Base-by-base conservation (phyloP, 192 early-diverging fungal genomes). In the Pilaira anomala region DNA sequence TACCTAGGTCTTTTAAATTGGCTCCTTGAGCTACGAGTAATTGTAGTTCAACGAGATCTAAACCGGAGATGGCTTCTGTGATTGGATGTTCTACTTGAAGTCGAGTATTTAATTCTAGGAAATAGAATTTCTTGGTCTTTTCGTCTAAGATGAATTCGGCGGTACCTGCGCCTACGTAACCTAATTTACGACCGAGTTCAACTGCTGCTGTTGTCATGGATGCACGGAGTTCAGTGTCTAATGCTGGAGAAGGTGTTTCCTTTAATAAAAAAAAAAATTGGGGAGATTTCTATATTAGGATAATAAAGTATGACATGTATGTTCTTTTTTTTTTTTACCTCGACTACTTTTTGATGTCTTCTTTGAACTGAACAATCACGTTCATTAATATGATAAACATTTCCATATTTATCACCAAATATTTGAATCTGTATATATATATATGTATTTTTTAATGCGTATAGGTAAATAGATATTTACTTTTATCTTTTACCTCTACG, bases 1-100 rank as follows among this genome's bases (percentile, higher is more conserved):
- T 70, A 29, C 86, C 76, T 3, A 72, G 49, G n/a, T 89, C 74
- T 40, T 74, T 65, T 54, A 87, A 78, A 13, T 83, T 83, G 0
- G 83, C 87, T n/a, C 67, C 78, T 45, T 80, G 72, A 19, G 79
- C 81, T 19, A 85, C 80, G 50, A 76, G 58, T 19, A 85, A 72
- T 56, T 85, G 83, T 26, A 83, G 58, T 48, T 74, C 80, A 19
- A 85, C 83, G 18, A 85, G 53, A 62, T 85, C 83, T 14, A 83
- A 62, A 7, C 83, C 83, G 28, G 79, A 77, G 24, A 83, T 77
- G 33, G 67, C 45, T 54, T 85, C 84, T 8, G 84, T 85, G 28
- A 84, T 76, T 21, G 83, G 80, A 52, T 85, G 84, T 69, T 85
- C 84, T 7, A 86, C 84, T 64, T 85, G 84, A 25, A 85, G 73